phyloP scores from a whole-genome alignment of 345 rosid genomes.

The Dipteronia sinensis region DNA sequence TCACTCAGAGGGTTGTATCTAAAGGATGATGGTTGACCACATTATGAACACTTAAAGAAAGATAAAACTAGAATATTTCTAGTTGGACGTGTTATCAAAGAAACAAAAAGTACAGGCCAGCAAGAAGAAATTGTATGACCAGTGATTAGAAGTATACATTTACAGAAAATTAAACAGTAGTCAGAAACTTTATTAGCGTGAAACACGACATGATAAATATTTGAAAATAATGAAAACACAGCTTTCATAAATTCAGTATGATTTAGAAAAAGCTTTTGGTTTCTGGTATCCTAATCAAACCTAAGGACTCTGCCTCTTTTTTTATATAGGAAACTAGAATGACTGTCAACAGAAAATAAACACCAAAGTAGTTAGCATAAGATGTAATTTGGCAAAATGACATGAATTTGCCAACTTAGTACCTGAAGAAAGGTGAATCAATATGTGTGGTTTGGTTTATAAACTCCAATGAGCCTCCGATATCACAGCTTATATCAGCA shows the following conservation, averaged over 20 bases:
- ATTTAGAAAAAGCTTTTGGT: background rate
- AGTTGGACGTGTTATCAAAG: background rate
- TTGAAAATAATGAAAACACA: background rate
- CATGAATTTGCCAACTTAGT: conserved; percentile 4
- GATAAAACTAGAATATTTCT: background rate
- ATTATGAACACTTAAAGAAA: background rate
- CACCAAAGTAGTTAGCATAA: background rate
- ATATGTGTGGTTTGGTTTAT: conserved; percentile 69
- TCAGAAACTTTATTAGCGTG: background rate
- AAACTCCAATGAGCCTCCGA: conserved; percentile 86
- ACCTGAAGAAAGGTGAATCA: conserved; percentile 93
- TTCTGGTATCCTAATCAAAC: background rate
- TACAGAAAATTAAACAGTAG: background rate
- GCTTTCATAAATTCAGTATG: background rate
- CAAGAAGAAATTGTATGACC: background rate
- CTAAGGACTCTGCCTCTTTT: background rate
- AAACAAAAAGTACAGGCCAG: background rate
- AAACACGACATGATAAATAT: background rate
- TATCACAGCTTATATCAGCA: conserved; percentile 90
- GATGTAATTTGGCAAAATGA: conserved; percentile 9
- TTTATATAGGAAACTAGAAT: too few species aligned
- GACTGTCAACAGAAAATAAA: background rate
- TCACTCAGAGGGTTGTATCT: conserved; percentile 64
- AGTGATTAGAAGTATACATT: background rate
- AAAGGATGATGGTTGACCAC: conserved; percentile 15